Conservation (phyloP, 805 yeast genomes). For the Wickerhamiella cacticola region DNA sequence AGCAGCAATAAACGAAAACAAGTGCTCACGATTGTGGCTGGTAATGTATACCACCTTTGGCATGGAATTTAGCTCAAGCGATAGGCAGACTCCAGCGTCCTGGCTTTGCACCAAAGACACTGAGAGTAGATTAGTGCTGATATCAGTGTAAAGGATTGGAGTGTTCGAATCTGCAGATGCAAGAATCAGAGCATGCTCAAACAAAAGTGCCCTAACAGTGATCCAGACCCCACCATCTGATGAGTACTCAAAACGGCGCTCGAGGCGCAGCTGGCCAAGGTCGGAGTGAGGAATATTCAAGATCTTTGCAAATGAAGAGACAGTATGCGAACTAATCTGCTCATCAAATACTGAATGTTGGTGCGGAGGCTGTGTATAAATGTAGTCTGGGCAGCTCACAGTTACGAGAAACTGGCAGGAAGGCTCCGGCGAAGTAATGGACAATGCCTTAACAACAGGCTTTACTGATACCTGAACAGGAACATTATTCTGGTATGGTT, state of each 20-base stretch:
- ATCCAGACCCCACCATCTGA: constrained; percentile 5
- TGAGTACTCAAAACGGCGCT: constrained; percentile 2
- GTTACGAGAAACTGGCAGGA: constrained; percentile 8
- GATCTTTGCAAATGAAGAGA: neutral
- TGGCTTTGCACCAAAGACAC: neutral
- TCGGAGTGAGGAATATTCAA: neutral
- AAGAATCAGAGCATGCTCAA: constrained; percentile 1
- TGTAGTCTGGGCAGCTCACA: constrained; percentile 8
- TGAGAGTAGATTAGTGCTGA: neutral
- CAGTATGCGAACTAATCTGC: neutral
- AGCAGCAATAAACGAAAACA: constrained; percentile 12
- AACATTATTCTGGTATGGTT: neutral
- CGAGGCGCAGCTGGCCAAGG: constrained; percentile 9
- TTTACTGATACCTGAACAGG: constrained; percentile 1
- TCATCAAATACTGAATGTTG: neutral
- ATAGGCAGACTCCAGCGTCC: neutral
- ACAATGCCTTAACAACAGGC: constrained; percentile 1
- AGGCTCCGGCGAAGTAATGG: neutral
- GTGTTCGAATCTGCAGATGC: neutral
- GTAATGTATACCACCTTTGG: constrained; percentile 4
- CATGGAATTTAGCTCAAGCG: neutral
- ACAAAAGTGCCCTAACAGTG: constrained; percentile 4
- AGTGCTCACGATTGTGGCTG: constrained; percentile 6
- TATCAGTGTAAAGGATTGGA: constrained; percentile 1
- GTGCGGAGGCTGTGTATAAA: neutral